These are phyloP conservation scores for Juncus effusus DNA, from an alignment of 176 grass and related monocot genomes.

Conservation along the genomic window DNA sequence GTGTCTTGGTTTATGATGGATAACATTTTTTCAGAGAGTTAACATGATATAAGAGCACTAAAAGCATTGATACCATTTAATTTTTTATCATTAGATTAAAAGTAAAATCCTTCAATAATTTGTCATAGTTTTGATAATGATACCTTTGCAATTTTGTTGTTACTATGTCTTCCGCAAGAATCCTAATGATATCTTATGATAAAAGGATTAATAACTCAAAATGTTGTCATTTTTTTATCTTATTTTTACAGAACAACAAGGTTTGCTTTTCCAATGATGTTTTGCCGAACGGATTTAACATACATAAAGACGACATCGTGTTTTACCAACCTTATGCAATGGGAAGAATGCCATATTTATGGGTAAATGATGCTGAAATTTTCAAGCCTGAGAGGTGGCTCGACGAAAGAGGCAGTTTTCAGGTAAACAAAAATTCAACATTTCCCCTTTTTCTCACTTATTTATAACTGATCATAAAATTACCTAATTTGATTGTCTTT, in stretches of 20 bases:
- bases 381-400: slow-evolving; percentile 72
- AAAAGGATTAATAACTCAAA: too few relatives aligned
- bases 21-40: not conserved
- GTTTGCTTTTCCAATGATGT: slow-evolving; percentile 57
- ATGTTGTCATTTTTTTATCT: too few relatives aligned
- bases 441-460: not conserved
- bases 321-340: slow-evolving; percentile 61
- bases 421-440: slow-evolving; percentile 11
- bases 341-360: slow-evolving; percentile 63
- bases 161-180: too few relatives aligned
- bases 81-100: too few relatives aligned
- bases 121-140: too few relatives aligned
- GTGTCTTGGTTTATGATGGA: not conserved
- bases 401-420: slow-evolving; percentile 35
- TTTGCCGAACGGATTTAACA: slow-evolving; percentile 38
- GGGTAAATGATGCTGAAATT: slow-evolving; percentile 43
- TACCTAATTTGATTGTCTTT: not conserved
- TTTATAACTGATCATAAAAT: not conserved
- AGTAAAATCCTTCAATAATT: too few relatives aligned
- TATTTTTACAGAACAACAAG: slow-evolving; percentile 44
- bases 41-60: not conserved
- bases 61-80: too few relatives aligned
- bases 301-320: slow-evolving; percentile 53
- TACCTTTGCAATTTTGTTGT: too few relatives aligned
- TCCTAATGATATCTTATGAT: too few relatives aligned